Evolutionary conservation across 192 early-diverging fungal species (phyloP).

Genomic region (Umbelopsis sp.): DNA sequence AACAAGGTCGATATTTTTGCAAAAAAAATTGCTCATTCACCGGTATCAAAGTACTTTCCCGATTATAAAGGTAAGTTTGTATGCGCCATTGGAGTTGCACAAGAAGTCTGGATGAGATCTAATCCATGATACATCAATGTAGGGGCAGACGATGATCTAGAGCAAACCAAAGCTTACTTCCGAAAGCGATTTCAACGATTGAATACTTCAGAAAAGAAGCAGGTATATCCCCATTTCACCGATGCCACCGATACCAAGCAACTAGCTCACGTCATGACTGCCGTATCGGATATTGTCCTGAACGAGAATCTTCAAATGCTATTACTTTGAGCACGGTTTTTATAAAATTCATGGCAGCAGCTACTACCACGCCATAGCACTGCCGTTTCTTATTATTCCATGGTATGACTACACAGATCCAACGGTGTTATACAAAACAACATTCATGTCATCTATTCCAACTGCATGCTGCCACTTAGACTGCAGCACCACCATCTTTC

Average conservation of each 20-base stretch:
- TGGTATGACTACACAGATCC: too few relatives aligned
- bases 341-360: neutral
- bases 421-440: too few relatives aligned
- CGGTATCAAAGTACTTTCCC: conserved; percentile 54
- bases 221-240: conserved; percentile 56
- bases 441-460: too few relatives aligned
- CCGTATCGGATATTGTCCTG: conserved; percentile 47
- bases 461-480: too few relatives aligned
- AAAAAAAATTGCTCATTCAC: conserved; percentile 49
- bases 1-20: conserved; percentile 68
- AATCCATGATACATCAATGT: neutral
- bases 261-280: conserved; percentile 53
- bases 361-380: neutral
- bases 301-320: conserved; percentile 42
- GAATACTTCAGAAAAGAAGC: conserved; percentile 48
- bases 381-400: neutral
- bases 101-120: neutral
- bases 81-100: neutral
- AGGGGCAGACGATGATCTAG: conserved; percentile 35
- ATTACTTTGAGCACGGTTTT: neutral
- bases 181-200: conserved; percentile 45
- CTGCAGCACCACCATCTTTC: too few relatives aligned
- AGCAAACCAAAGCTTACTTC: conserved; percentile 45
- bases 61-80: conserved; percentile 53
- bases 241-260: conserved; percentile 56